Conservation (phyloP, 345 rosid genomes). For the Sisymbrium irio region DNA sequence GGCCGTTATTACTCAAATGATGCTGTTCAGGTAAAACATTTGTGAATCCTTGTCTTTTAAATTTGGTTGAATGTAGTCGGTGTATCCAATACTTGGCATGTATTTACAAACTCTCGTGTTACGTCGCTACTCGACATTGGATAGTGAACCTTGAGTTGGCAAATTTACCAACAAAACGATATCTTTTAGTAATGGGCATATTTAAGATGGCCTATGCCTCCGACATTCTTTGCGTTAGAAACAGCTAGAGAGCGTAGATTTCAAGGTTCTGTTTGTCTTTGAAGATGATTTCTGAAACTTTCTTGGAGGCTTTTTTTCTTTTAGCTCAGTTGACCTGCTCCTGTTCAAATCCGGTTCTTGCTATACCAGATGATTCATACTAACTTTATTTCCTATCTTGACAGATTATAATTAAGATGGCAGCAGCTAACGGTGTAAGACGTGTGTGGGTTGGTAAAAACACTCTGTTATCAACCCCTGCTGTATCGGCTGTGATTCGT, state of each 20-base stretch:
- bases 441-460: slow-evolving; percentile 96
- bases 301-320: not conserved
- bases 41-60: not conserved
- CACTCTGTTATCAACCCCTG: slow-evolving; percentile 97
- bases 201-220: not conserved
- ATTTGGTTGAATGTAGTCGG: not conserved
- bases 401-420: slow-evolving; percentile 86
- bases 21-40: slow-evolving; percentile 77
- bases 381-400: slow-evolving; percentile 8
- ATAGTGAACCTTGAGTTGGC: not conserved
- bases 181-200: not conserved
- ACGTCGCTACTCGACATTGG: not conserved
- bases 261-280: not conserved
- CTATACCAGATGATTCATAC: slow-evolving; percentile 1
- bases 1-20: slow-evolving; percentile 95
- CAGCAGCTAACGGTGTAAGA: slow-evolving; percentile 96
- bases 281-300: not conserved
- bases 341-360: not conserved
- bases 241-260: not conserved
- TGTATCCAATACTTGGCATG: not conserved
- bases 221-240: not conserved
- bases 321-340: not conserved
- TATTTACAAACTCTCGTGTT: not conserved
- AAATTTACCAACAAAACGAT: not conserved
- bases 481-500: slow-evolving; percentile 95